phyloP scores from a whole-genome alignment of 169 alveolate genomes.

The Theileria parva region DNA sequence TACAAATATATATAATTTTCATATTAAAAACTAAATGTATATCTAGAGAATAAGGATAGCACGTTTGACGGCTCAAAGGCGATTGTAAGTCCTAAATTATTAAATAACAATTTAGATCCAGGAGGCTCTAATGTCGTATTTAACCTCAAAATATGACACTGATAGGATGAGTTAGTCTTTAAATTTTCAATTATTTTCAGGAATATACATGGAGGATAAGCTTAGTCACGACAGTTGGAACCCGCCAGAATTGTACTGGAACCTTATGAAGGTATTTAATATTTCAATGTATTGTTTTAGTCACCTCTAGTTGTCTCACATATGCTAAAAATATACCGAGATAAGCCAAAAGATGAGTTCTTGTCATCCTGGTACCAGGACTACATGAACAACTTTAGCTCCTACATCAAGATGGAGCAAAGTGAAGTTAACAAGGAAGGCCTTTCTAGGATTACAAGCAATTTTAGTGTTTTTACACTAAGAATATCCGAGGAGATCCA shows the following conservation, averaged over 20 bases:
- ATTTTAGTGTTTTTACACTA: conserved; percentile 85
- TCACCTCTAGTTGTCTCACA: conserved; percentile 77
- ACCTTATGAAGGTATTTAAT: conserved; percentile 67
- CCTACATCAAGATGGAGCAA: conserved; percentile 66
- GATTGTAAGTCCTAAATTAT: conserved; percentile 4
- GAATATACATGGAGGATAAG: conserved; percentile 80
- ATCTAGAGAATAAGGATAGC: conserved; percentile 7
- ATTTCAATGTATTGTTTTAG: background rate
- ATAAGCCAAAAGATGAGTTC: conserved; percentile 79
- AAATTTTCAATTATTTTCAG: background rate
- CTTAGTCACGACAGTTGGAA: conserved; percentile 83
- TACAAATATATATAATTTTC: background rate
- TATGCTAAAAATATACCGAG: conserved; percentile 78
- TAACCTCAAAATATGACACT: conserved; percentile 79
- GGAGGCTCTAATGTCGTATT: conserved; percentile 76
- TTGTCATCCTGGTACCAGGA: conserved; percentile 83
- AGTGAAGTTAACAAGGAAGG: conserved; percentile 57
- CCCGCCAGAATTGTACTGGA: conserved; percentile 85
- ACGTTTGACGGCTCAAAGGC: background rate
- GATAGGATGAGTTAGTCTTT: conserved; percentile 68
- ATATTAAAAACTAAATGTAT: background rate
- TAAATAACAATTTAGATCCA: conserved; percentile 15
- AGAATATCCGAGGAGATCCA: conserved; percentile 85
- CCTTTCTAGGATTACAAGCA: conserved; percentile 79
- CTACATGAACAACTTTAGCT: conserved; percentile 72